phyloP scores from a whole-genome alignment of 2,329 filamentous ascomycete species.

The Magnaporthales sp. region DNA sequence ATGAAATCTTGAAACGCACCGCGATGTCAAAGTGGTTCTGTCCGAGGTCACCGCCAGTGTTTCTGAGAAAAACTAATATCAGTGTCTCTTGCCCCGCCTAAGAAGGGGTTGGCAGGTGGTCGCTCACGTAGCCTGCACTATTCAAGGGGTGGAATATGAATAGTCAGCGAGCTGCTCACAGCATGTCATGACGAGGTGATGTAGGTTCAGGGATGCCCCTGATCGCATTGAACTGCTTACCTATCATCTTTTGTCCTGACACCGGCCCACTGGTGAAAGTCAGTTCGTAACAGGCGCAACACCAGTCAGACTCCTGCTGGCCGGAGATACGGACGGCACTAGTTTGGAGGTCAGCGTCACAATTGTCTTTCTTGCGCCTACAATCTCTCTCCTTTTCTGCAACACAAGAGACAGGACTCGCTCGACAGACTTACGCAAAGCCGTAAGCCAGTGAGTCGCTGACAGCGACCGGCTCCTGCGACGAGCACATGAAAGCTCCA shows the following conservation, averaged over 20 bases:
- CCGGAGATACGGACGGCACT: conserved; percentile 35
- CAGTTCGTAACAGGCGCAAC: conserved; percentile 50
- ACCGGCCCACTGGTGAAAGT: conserved; percentile 48
- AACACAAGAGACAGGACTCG: not conserved
- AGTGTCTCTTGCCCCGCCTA: not conserved
- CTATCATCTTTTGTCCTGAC: conserved; percentile 47
- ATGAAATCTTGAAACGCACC: not conserved
- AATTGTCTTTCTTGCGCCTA: not conserved
- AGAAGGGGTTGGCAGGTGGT: not conserved
- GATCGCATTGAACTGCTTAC: not conserved
- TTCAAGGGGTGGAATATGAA: not conserved
- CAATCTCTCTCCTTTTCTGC: not conserved
- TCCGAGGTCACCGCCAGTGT: conserved; percentile 30
- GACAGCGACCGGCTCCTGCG: conserved; percentile 41
- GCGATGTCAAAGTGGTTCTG: conserved; percentile 47
- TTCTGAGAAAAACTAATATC: not conserved
- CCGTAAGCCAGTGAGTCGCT: conserved; percentile 42
- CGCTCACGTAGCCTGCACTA: not conserved
- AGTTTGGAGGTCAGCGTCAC: not conserved
- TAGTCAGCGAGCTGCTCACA: not conserved
- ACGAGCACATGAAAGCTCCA: conserved; percentile 42
- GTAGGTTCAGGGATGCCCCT: not conserved
- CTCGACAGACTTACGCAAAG: conserved; percentile 26
- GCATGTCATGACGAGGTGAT: not conserved
- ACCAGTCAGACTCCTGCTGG: conserved; percentile 33